A percentile compares a stretch with the other conserved stretches of the same genome.
phyloP scores from a whole-genome alignment of 2,329 filamentous ascomycete genomes.

The Aureobasidium sp. region DNA sequence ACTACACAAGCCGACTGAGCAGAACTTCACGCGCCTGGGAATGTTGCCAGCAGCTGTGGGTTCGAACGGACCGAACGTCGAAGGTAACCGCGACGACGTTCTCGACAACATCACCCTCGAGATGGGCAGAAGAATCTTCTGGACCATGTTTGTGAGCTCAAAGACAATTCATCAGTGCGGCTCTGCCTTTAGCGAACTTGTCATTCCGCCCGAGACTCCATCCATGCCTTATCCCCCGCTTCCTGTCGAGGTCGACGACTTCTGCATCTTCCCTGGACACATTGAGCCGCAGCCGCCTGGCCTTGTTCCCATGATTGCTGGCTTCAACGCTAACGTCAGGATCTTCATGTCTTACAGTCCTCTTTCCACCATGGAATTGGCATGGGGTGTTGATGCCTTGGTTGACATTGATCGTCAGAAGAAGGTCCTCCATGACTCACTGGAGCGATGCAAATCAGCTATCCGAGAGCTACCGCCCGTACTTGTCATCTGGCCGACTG shows the following conservation, averaged over 20 bases:
- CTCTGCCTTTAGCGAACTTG: slow-evolving; percentile 61
- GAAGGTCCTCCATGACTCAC: slow-evolving; percentile 61
- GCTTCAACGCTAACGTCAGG: slow-evolving; percentile 72
- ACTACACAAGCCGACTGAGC: slow-evolving; percentile 50
- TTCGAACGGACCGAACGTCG: slow-evolving; percentile 29
- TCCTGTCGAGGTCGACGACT: slow-evolving; percentile 77
- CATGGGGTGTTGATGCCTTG: slow-evolving; percentile 70
- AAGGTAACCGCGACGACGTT: slow-evolving; percentile 32
- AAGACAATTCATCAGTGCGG: slow-evolving; percentile 70
- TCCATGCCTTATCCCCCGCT: slow-evolving; percentile 71
- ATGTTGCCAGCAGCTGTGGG: slow-evolving; percentile 32
- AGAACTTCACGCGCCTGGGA: slow-evolving; percentile 33
- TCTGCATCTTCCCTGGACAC: slow-evolving; percentile 65
- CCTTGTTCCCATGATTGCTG: slow-evolving; percentile 63
- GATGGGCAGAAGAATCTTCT: slow-evolving; percentile 63
- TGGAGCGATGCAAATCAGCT: slow-evolving; percentile 63
- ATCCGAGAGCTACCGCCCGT: slow-evolving; percentile 62
- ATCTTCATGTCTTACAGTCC: slow-evolving; percentile 76
- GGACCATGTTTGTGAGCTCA: slow-evolving; percentile 70
- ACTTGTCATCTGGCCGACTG: slow-evolving; percentile 49
- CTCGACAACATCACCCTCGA: slow-evolving; percentile 43
- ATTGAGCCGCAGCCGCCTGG: slow-evolving; percentile 64
- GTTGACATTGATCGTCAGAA: slow-evolving; percentile 74
- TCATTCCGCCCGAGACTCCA: slow-evolving; percentile 69
- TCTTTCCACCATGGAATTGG: slow-evolving; percentile 71